Conservation (phyloP, 306 rosid genomes). For the Malus fusca region DNA sequence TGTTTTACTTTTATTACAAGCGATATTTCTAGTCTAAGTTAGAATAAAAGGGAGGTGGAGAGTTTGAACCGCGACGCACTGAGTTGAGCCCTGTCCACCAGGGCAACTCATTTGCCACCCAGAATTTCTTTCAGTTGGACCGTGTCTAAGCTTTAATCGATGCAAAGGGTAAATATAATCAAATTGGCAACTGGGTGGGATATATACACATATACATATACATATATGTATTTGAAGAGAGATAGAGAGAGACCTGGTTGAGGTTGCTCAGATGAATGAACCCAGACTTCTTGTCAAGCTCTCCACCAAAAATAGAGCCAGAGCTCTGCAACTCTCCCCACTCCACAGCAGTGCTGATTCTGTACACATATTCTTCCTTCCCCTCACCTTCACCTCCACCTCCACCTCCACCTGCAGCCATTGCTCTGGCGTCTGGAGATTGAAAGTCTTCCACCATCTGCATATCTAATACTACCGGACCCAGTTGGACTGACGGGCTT, state of each 20-base stretch:
- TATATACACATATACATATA: too few species aligned
- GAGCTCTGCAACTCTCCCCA: constrained; percentile 58
- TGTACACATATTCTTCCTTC: constrained; percentile 50
- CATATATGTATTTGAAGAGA: not conserved
- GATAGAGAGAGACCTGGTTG: constrained; percentile 44
- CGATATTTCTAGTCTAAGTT: too few species aligned
- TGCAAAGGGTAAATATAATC: not conserved
- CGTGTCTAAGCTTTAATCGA: not conserved
- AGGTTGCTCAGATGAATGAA: constrained; percentile 86
- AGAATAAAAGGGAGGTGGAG: too few species aligned
- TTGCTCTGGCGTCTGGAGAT: constrained; percentile 4
- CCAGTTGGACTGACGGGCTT: not conserved
- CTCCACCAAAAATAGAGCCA: constrained; percentile 50
- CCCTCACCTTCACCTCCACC: not conserved
- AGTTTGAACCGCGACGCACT: too few species aligned
- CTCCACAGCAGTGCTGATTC: constrained; percentile 53
- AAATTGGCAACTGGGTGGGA: not conserved
- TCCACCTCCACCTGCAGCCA: constrained; percentile 15
- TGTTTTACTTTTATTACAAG: too few species aligned
- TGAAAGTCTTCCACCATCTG: not conserved
- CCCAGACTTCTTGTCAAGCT: constrained; percentile 54
- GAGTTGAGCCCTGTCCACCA: too few species aligned
- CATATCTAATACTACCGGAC: not conserved
- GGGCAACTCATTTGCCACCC: not conserved
- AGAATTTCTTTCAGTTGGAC: not conserved